A percentile compares a stretch with the other conserved stretches of the same genome.
phyloP scores from a whole-genome alignment of 352 stramenopile species.

The Nothophytophthora sp. region DNA sequence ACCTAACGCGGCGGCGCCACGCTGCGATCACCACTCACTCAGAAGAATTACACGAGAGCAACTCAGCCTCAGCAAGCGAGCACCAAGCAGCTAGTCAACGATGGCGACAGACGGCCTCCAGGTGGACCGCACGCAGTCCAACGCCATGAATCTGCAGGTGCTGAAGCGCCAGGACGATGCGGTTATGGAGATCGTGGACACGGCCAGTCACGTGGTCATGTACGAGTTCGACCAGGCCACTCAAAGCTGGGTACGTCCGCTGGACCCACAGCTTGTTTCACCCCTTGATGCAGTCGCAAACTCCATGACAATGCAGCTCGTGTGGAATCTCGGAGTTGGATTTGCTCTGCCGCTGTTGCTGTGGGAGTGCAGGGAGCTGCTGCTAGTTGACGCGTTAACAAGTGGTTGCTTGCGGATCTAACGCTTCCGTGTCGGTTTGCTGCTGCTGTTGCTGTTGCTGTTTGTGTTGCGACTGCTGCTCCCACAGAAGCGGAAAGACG shows the following conservation, averaged over 20 bases:
- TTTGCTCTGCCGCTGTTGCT: neutral
- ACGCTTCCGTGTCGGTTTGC: too few relatives aligned
- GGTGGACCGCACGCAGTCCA: conserved; percentile 80
- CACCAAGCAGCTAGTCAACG: too few relatives aligned
- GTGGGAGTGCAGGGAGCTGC: neutral
- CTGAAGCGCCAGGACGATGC: conserved; percentile 81
- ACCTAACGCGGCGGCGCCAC: too few relatives aligned
- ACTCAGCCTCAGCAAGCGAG: too few relatives aligned
- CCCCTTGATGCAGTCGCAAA: too few relatives aligned
- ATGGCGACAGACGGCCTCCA: conserved; percentile 49
- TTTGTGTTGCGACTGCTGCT: conserved; percentile 5
- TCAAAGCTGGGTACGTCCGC: conserved; percentile 75
- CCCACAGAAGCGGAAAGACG: conserved; percentile 83
- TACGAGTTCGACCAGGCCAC: conserved; percentile 87
- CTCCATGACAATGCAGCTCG: too few relatives aligned
- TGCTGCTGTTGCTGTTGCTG: neutral
- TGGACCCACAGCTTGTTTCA: neutral
- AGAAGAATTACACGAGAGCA: neutral
- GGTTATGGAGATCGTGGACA: conserved; percentile 86
- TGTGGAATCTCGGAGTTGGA: too few relatives aligned
- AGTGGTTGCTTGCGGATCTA: too few relatives aligned
- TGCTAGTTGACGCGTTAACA: too few relatives aligned
- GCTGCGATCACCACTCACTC: too few relatives aligned
- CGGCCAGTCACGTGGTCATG: conserved; percentile 83
- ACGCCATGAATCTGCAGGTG: conserved; percentile 88